Conservation (phyloP, 2,329 filamentous ascomycete genomes). For the Fusarium pseudoanthophilum region DNA sequence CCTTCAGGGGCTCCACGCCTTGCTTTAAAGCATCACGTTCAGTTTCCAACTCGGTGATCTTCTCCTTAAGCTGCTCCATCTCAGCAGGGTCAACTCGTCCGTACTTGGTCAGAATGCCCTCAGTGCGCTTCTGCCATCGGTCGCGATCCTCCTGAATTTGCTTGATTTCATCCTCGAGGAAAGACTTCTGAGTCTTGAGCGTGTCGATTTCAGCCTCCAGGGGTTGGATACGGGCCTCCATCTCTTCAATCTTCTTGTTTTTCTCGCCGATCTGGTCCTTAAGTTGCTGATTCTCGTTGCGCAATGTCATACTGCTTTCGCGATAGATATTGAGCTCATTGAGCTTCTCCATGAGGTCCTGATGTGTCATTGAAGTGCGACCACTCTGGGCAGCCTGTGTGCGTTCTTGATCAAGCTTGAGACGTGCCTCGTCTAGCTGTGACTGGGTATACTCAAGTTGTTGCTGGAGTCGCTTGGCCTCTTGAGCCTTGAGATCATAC, state of each 20-base stretch:
- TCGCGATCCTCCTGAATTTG: constrained; percentile 92
- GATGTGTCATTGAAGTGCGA: constrained; percentile 80
- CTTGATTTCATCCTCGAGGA: constrained; percentile 87
- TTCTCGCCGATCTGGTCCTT: constrained; percentile 81
- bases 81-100: constrained; percentile 95
- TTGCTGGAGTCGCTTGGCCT: constrained; percentile 87
- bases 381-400: constrained; percentile 78
- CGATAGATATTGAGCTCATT: constrained; percentile 96
- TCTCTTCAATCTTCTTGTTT: constrained; percentile 76
- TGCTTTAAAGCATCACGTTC: constrained; percentile 70
- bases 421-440: constrained; percentile 87
- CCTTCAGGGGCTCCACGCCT: constrained; percentile 62
- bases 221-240: constrained; percentile 81
- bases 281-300: constrained; percentile 84
- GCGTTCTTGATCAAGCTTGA: constrained; percentile 92
- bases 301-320: constrained; percentile 91
- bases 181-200: constrained; percentile 82
- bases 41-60: constrained; percentile 72
- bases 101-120: constrained; percentile 95
- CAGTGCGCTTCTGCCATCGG: constrained; percentile 93
- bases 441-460: constrained; percentile 88
- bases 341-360: constrained; percentile 92
- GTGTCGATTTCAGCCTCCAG: constrained; percentile 83
- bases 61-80: constrained; percentile 87
- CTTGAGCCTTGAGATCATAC: constrained; percentile 87